Conservation (phyloP, 1,284 basidiomycete species). For the Papiliotrema fonsecae region DNA sequence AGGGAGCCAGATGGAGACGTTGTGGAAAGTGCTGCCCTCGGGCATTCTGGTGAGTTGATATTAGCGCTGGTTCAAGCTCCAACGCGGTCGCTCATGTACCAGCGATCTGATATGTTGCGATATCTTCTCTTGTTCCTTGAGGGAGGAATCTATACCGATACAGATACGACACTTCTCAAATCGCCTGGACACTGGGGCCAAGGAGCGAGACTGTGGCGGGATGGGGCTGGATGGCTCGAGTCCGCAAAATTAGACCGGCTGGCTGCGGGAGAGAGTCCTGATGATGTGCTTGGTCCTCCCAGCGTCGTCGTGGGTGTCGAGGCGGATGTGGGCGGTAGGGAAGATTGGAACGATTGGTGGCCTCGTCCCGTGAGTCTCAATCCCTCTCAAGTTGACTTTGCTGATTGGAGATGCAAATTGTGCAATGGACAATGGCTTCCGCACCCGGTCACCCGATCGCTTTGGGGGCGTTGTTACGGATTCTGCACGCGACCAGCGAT, state of each 20-base stretch:
- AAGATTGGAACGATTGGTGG: slow-evolving; percentile 49
- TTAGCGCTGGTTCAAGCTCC: no score
- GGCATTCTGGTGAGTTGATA: slow-evolving; percentile 45
- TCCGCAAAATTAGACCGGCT: slow-evolving; percentile 14
- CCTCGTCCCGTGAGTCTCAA: slow-evolving; percentile 40
- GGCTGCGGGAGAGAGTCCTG: slow-evolving; percentile 18
- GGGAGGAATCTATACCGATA: slow-evolving; percentile 48
- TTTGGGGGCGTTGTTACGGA: slow-evolving; percentile 34
- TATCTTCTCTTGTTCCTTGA: slow-evolving; percentile 44
- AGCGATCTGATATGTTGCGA: slow-evolving; percentile 40
- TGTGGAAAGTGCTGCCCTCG: slow-evolving; percentile 40
- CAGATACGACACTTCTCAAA: slow-evolving; percentile 43
- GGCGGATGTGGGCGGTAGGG: slow-evolving; percentile 45
- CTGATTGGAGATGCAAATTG: slow-evolving; percentile 43
- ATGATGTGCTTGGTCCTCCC: slow-evolving; percentile 29
- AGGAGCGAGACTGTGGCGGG: slow-evolving; percentile 24
- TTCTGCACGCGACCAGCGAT: slow-evolving; percentile 33
- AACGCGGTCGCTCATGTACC: slow-evolving; percentile 8
- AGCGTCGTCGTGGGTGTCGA: slow-evolving; percentile 48
- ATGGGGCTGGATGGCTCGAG: slow-evolving; percentile 38
- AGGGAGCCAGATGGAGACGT: slow-evolving; percentile 20
- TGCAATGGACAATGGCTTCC: slow-evolving; percentile 48
- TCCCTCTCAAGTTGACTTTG: background rate
- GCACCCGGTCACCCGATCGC: slow-evolving; percentile 42
- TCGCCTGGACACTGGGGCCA: slow-evolving; percentile 37